Percentiles rank a stretch among this genome's conserved stretches.
Evolutionary conservation across 768 basidiomycete species (phyloP).

Genomic region (Tulasnella sp.): DNA sequence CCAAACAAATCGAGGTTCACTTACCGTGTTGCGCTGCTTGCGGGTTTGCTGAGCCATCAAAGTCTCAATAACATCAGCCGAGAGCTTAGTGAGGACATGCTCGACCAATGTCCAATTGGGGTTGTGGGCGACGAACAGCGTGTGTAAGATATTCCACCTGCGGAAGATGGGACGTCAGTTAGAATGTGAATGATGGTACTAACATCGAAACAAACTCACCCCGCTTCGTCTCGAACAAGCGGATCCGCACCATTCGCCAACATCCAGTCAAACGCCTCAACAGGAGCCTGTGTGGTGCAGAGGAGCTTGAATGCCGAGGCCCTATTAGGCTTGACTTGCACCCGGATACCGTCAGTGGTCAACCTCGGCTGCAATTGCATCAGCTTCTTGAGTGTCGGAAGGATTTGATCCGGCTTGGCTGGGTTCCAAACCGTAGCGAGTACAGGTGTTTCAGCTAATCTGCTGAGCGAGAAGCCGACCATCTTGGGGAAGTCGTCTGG

Average conservation of each 20-base stretch:
- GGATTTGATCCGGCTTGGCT: background rate
- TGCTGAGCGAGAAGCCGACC: conserved; percentile 51
- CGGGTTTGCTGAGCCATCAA: conserved; percentile 50
- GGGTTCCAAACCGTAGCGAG: conserved; percentile 42
- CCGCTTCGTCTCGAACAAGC: too few relatives aligned
- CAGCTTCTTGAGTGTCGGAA: conserved; percentile 43
- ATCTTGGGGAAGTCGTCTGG: conserved; percentile 47
- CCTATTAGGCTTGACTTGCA: conserved; percentile 43
- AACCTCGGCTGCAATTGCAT: conserved; percentile 45
- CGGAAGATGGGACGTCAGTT: too few relatives aligned
- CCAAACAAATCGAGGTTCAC: conserved; percentile 29
- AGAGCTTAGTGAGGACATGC: conserved; percentile 37
- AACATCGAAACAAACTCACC: too few relatives aligned
- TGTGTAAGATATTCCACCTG: background rate
- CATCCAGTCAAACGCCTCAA: too few relatives aligned
- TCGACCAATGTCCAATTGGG: background rate
- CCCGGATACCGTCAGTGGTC: conserved; percentile 44
- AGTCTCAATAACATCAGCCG: conserved; percentile 46
- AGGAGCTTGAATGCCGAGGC: too few relatives aligned
- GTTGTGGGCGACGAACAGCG: background rate
- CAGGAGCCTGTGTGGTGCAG: too few relatives aligned
- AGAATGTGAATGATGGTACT: too few relatives aligned
- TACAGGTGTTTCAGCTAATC: conserved; percentile 53
- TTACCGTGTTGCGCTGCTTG: conserved; percentile 48
- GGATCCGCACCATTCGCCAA: too few relatives aligned